Conservation (phyloP, 192 early-diverging fungal genomes). For the Oehlia diaphana region DNA sequence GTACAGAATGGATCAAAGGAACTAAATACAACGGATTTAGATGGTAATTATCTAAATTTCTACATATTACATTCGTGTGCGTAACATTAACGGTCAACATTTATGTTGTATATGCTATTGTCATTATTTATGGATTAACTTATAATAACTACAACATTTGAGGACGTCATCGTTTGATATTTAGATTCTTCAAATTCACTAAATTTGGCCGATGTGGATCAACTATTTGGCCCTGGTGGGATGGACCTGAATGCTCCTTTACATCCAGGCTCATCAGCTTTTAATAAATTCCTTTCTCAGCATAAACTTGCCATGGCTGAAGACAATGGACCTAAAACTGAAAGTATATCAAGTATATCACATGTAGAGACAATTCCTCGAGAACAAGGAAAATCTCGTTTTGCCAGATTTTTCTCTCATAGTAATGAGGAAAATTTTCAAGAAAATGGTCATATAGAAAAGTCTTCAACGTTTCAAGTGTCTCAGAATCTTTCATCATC, state of each 20-base stretch:
- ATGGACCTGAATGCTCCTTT: constrained; percentile 36
- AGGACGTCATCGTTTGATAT: neutral
- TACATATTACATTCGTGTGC: neutral
- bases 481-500: constrained; percentile 25
- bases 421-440: constrained; percentile 42
- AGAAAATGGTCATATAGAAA: constrained; percentile 17
- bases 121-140: neutral
- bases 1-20: constrained; percentile 30
- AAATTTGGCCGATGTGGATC: constrained; percentile 43
- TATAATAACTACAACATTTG: neutral
- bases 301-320: constrained; percentile 39
- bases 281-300: constrained; percentile 49
- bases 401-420: constrained; percentile 57
- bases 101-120: neutral
- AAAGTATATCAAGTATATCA: neutral
- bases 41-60: constrained; percentile 12
- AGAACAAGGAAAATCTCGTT: constrained; percentile 54
- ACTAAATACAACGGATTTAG: neutral
- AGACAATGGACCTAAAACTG: constrained; percentile 18
- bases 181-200: constrained; percentile 9
- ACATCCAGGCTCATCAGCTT: constrained; percentile 38
- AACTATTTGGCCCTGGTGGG: constrained; percentile 47
- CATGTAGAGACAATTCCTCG: constrained; percentile 15
- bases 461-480: neutral
- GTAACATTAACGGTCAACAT: neutral